Conservation (phyloP, 2,329 filamentous ascomycete genomes). For the Clarireedia sp. region DNA sequence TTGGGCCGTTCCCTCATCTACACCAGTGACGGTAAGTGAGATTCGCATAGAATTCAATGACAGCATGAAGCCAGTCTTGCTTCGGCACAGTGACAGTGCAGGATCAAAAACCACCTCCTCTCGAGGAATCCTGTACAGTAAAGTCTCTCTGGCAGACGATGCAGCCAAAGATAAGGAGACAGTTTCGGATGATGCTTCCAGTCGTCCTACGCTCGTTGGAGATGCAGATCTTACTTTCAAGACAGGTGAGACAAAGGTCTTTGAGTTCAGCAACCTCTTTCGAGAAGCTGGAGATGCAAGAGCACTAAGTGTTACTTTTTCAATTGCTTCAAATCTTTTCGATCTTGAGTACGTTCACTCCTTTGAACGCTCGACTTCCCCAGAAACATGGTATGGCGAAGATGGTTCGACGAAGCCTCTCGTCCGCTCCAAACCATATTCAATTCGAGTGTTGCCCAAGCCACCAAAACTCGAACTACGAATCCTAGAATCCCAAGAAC, state of each 20-base stretch:
- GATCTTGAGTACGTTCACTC: conserved; percentile 57
- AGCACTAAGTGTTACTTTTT: conserved; percentile 55
- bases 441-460: conserved; percentile 71
- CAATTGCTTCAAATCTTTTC: conserved; percentile 57
- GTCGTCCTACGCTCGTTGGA: conserved; percentile 40
- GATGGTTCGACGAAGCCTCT: conserved; percentile 38
- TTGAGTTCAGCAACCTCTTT: conserved; percentile 64
- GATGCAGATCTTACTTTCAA: conserved; percentile 55
- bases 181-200: conserved; percentile 17
- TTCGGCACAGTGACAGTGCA: conserved; percentile 31
- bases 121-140: conserved; percentile 12
- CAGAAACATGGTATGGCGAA: conserved; percentile 44
- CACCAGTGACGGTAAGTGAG: conserved; percentile 43
- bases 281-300: conserved; percentile 74
- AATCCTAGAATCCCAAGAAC: conserved; percentile 51
- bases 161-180: background rate
- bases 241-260: conserved; percentile 61
- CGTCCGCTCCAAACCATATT: conserved; percentile 42
- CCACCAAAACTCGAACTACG: conserved; percentile 84
- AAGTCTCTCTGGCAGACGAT: conserved; percentile 18
- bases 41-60: conserved; percentile 50
- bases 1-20: conserved; percentile 44
- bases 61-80: conserved; percentile 45
- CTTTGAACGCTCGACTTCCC: conserved; percentile 36
- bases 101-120: background rate